Conservation (phyloP, 1,284 basidiomycete genomes). For the Blastosporella zonata region DNA sequence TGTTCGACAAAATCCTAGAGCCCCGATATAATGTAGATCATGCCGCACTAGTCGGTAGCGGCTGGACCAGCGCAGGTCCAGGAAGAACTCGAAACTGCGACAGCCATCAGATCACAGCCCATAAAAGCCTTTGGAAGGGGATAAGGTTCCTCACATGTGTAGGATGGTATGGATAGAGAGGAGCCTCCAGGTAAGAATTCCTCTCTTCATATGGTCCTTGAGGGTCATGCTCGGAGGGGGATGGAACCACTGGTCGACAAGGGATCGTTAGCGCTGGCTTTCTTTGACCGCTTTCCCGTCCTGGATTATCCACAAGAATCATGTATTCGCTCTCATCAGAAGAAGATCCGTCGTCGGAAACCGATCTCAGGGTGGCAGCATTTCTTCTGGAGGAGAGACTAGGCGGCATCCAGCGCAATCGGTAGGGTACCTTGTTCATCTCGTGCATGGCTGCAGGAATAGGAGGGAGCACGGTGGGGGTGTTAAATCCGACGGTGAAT, state of each 20-base stretch:
- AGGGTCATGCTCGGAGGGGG: constrained; percentile 13
- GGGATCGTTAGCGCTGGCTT: constrained; percentile 22
- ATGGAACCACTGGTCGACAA: constrained; percentile 19
- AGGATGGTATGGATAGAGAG: constrained; percentile 26
- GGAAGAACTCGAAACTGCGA: constrained; percentile 18
- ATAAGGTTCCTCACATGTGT: constrained; percentile 22
- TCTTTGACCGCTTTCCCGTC: constrained; percentile 7
- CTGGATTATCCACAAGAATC: constrained; percentile 4
- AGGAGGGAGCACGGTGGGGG: constrained; percentile 25
- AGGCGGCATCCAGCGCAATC: constrained; percentile 37
- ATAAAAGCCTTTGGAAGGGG: background rate
- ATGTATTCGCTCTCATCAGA: constrained; percentile 19
- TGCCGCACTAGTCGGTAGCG: constrained; percentile 3
- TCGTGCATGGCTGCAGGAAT: constrained; percentile 12
- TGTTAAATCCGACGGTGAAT: constrained; percentile 34
- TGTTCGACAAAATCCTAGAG: background rate
- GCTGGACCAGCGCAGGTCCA: constrained; percentile 13
- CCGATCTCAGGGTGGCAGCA: constrained; percentile 20
- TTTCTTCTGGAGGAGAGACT: constrained; percentile 29
- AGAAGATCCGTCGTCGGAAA: constrained; percentile 24
- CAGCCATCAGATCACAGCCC: background rate
- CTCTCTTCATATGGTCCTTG: constrained; percentile 22
- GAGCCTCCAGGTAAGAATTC: constrained; percentile 23
- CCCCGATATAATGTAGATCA: background rate
- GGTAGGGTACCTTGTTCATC: constrained; percentile 23